Conservation (phyloP, 257 asterid genomes). For the Jacaranda copaia region DNA sequence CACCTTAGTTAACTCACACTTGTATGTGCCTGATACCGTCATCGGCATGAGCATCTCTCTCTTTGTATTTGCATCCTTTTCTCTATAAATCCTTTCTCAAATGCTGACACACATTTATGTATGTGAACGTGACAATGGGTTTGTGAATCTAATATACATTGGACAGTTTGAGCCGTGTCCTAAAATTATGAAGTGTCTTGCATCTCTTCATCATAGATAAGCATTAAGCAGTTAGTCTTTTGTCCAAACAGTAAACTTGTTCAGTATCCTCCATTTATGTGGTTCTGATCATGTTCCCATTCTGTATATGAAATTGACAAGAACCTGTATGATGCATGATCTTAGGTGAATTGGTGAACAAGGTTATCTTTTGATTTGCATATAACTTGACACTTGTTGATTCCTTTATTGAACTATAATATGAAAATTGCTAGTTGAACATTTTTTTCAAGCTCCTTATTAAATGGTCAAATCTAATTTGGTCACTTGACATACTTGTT, state of each 20-base stretch:
- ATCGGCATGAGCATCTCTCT: no score
- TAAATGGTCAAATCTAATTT: constrained; percentile 20
- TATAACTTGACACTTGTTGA: neutral
- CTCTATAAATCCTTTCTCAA: no score
- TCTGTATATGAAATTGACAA: constrained; percentile 15
- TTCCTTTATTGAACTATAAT: constrained; percentile 22
- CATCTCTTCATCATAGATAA: no score
- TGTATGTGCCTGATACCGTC: no score
- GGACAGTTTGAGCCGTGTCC: no score
- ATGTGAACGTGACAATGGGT: no score
- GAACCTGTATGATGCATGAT: neutral
- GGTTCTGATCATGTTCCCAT: constrained; percentile 4
- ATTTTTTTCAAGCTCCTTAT: constrained; percentile 24
- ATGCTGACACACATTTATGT: no score
- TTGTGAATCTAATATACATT: no score
- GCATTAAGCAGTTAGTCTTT: neutral
- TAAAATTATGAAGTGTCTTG: no score
- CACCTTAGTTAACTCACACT: no score
- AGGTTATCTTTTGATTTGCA: constrained; percentile 26
- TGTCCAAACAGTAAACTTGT: neutral
- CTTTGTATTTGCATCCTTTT: no score
- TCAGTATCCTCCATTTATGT: neutral
- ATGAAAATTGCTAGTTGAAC: constrained; percentile 6
- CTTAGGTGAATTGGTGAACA: constrained; percentile 18
- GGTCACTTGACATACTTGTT: neutral